These are phyloP conservation scores for Dillenia suffruticosa DNA, from an alignment of 164 flowering plant genomes.

Conservation along the genomic window DNA sequence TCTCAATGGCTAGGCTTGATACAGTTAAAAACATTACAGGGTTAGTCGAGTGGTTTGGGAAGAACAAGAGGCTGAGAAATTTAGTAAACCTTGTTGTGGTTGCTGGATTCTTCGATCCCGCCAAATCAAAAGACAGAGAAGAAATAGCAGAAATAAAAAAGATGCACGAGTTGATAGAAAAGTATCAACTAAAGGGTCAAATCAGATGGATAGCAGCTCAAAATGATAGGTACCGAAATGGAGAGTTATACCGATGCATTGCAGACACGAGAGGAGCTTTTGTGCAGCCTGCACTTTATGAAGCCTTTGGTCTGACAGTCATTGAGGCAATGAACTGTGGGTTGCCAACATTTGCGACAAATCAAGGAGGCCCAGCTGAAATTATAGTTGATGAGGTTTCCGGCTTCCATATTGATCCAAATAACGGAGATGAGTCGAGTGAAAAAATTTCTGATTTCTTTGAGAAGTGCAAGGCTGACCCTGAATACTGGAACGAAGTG, in stretches of 20 bases:
- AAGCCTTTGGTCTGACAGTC: slow-evolving; percentile 93
- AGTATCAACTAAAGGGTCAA: slow-evolving; percentile 74
- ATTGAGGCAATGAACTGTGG: slow-evolving; percentile 98
- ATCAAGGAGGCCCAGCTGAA: slow-evolving; percentile 97
- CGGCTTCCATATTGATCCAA: slow-evolving; percentile 84
- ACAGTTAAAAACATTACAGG: slow-evolving; percentile 87
- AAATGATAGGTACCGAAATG: slow-evolving; percentile 63
- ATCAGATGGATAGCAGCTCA: slow-evolving; percentile 97
- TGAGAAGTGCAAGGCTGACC: slow-evolving; percentile 67
- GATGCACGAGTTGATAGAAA: slow-evolving; percentile 71
- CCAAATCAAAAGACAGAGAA: slow-evolving; percentile 89
- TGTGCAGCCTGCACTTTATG: slow-evolving; percentile 90
- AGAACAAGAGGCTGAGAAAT: slow-evolving; percentile 64
- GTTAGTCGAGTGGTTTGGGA: slow-evolving; percentile 83
- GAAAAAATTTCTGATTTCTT: slow-evolving; percentile 85
- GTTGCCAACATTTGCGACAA: slow-evolving; percentile 86
- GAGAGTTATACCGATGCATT: slow-evolving; percentile 80
- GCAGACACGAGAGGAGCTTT: slow-evolving; percentile 95
- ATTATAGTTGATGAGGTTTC: slow-evolving; percentile 86
- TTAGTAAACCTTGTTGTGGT: slow-evolving; percentile 84
- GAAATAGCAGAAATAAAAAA: slow-evolving; percentile 82
- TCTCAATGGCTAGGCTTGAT: slow-evolving; percentile 98
- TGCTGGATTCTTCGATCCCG: slow-evolving; percentile 80
- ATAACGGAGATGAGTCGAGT: slow-evolving; percentile 74
- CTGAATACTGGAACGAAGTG: slow-evolving; percentile 56